Conservation (phyloP, 208 protist species). For the Trypanosoma avium region DNA sequence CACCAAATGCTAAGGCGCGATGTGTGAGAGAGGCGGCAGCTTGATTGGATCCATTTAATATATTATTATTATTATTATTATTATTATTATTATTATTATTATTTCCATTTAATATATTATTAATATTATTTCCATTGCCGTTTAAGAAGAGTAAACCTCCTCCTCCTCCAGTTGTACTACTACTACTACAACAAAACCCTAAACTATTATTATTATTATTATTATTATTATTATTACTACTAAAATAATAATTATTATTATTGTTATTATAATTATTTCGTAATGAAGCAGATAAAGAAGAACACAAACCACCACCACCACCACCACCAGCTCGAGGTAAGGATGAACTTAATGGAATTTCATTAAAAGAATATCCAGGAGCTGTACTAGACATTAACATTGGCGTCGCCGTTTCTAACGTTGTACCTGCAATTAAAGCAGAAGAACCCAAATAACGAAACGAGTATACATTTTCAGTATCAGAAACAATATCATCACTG, state of each 20-base stretch:
- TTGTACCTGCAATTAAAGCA: constrained; percentile 37
- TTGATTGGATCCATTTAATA: neutral
- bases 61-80: neutral
- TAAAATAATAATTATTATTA: too few species aligned
- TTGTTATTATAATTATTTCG: neutral
- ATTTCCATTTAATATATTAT: neutral
- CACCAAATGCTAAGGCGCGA: constrained; percentile 52
- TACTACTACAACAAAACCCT: too few species aligned
- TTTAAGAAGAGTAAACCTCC: too few species aligned
- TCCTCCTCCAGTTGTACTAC: too few species aligned
- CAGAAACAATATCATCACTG: constrained; percentile 62
- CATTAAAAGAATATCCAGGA: too few species aligned
- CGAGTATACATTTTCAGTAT: constrained; percentile 78
- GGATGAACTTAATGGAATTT: too few species aligned
- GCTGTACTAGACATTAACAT: constrained; percentile 27
- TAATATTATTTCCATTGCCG: neutral
- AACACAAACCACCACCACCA: too few species aligned
- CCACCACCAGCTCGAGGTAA: too few species aligned
- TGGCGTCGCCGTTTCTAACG: constrained; percentile 40
- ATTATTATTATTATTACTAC: too few species aligned
- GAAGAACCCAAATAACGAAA: constrained; percentile 77
- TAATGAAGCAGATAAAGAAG: constrained; percentile 7
- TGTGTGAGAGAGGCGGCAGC: constrained; percentile 30
- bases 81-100: neutral
- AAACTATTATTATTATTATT: too few species aligned